Percentiles rank a stretch among this genome's conserved stretches.
phyloP scores from a whole-genome alignment of 1,284 basidiomycete species.

The Megacollybia platyphylla region DNA sequence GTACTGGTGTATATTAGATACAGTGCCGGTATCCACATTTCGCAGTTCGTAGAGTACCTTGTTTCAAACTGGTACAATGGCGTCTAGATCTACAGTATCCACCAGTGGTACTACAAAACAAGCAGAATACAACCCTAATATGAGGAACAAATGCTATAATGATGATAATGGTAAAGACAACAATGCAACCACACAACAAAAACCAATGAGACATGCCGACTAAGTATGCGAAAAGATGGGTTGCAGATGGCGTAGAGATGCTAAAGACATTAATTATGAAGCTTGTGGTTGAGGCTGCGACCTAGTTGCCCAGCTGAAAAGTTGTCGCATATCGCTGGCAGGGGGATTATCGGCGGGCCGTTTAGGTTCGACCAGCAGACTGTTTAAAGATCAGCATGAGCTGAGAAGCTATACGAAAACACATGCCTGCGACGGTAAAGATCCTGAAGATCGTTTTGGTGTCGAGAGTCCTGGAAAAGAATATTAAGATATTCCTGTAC shows the following conservation, averaged over 20 bases:
- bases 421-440: slow-evolving; percentile 68
- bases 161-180: slow-evolving; percentile 5
- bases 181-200: not conserved
- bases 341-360: slow-evolving; percentile 60
- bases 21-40: too few species aligned
- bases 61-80: too few species aligned
- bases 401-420: slow-evolving; percentile 4
- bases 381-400: slow-evolving; percentile 14
- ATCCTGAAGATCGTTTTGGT: slow-evolving; percentile 68
- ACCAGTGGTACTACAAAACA: not conserved
- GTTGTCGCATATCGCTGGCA: slow-evolving; percentile 54
- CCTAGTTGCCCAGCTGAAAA: slow-evolving; percentile 66
- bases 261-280: not conserved
- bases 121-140: slow-evolving; percentile 6
- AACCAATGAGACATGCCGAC: slow-evolving; percentile 3
- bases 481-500: slow-evolving; percentile 68
- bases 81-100: not conserved
- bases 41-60: too few species aligned
- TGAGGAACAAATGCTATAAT: slow-evolving; percentile 5
- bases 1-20: too few species aligned
- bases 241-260: not conserved
- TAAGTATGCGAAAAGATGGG: not conserved
- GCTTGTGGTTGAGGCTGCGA: slow-evolving; percentile 22
- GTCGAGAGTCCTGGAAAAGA: slow-evolving; percentile 59
- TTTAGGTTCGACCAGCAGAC: slow-evolving; percentile 69